Percentiles rank a stretch among this genome's conserved stretches.
These are phyloP conservation scores for Diutina ranongensis DNA, from an alignment of 1,139 yeast species.

Conservation along the genomic window DNA sequence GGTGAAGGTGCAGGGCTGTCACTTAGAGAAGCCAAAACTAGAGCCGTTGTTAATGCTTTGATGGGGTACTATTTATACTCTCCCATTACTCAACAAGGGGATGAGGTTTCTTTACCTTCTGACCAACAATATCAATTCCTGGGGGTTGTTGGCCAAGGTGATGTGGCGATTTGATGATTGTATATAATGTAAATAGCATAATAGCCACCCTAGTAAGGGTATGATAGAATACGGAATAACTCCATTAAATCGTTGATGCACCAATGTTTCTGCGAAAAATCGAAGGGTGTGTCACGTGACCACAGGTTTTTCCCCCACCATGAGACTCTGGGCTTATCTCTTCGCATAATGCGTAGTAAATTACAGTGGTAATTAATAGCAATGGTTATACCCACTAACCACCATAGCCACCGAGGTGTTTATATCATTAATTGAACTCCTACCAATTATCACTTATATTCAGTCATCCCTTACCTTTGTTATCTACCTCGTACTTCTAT, in stretches of 20 bases:
- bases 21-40: conserved; percentile 79
- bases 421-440: no score
- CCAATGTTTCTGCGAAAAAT: no score
- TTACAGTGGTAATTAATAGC: no score
- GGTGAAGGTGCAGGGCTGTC: conserved; percentile 97
- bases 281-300: no score
- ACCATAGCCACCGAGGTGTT: no score
- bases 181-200: conserved; percentile 6
- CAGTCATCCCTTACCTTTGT: no score
- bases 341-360: no score
- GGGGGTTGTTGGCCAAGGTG: conserved; percentile 44
- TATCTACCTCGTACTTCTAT: no score
- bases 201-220: background rate
- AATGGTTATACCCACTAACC: no score
- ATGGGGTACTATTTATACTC: conserved; percentile 87
- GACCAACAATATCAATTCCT: conserved; percentile 35
- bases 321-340: no score
- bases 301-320: no score
- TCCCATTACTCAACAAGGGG: conserved; percentile 44
- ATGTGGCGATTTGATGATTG: conserved; percentile 26
- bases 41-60: conserved; percentile 86
- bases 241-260: no score
- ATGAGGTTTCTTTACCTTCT: conserved; percentile 43
- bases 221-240: background rate
- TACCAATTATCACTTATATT: background rate